These are phyloP conservation scores for Pseudogymnoascus sp. DNA, from an alignment of 2,329 filamentous ascomycete genomes.

Conservation along the genomic window DNA sequence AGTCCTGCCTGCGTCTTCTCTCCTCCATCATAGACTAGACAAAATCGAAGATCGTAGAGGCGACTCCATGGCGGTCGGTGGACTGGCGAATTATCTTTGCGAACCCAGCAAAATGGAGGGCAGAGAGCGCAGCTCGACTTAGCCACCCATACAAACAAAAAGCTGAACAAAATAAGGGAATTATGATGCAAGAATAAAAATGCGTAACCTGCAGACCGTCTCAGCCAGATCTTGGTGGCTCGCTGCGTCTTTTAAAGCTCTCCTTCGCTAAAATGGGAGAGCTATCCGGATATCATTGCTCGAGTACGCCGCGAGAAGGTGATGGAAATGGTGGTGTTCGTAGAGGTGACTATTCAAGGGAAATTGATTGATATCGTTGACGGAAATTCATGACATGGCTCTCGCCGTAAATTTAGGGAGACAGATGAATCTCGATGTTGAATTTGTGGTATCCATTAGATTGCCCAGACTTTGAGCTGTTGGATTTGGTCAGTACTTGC, in stretches of 20 bases:
- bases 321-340: conserved; percentile 8
- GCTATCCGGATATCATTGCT: conserved; percentile 10
- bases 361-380: conserved; percentile 3
- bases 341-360: not conserved
- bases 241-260: conserved; percentile 9
- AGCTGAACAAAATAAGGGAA: conserved; percentile 29
- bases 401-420: conserved; percentile 11
- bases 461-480: conserved; percentile 82
- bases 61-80: not conserved
- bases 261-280: conserved; percentile 10
- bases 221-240: not conserved
- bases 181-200: conserved; percentile 38
- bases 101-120: conserved; percentile 6
- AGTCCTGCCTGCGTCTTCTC: not conserved
- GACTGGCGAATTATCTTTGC: conserved; percentile 7
- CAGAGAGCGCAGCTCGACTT: conserved; percentile 16
- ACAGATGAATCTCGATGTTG: conserved; percentile 14
- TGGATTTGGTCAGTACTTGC: conserved; percentile 28
- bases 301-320: conserved; percentile 10
- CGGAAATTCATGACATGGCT: conserved; percentile 4
- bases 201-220: conserved; percentile 6
- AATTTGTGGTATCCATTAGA: conserved; percentile 20
- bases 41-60: conserved; percentile 6
- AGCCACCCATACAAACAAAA: conserved; percentile 29
- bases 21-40: not conserved